Evolutionary conservation across 768 basidiomycete species (phyloP).

Genomic region (Amanita brunnescens): DNA sequence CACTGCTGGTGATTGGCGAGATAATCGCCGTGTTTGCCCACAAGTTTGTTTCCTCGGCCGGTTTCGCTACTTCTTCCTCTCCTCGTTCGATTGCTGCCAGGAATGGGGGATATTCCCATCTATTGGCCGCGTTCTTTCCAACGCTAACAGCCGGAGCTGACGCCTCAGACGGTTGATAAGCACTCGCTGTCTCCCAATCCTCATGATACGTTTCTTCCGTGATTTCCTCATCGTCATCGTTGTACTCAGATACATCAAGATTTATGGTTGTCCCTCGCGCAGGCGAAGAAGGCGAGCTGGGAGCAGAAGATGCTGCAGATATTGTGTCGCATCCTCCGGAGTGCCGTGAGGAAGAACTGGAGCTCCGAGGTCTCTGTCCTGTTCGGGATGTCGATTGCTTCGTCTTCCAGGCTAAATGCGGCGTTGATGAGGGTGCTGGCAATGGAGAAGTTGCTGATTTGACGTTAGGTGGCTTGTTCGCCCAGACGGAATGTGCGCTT

Average conservation of each 20-base stretch:
- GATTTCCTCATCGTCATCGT: background rate
- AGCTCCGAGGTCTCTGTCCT: background rate
- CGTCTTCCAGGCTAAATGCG: background rate
- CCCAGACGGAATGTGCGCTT: background rate
- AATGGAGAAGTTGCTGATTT: background rate
- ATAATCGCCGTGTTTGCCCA: background rate
- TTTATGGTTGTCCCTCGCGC: background rate
- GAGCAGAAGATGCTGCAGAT: background rate
- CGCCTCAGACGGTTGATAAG: background rate
- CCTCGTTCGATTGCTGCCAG: background rate
- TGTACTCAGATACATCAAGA: background rate
- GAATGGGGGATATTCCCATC: background rate
- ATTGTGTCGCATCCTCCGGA: background rate
- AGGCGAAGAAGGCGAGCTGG: background rate
- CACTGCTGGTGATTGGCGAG: background rate
- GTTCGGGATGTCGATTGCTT: background rate
- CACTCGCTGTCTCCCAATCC: background rate
- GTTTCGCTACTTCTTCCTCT: background rate
- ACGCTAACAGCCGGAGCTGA: background rate
- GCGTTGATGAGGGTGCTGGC: background rate
- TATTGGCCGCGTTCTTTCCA: background rate
- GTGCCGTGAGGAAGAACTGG: background rate
- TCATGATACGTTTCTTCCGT: conserved; percentile 1
- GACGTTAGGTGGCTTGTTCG: background rate
- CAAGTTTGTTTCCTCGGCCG: background rate